Evolutionary conservation across 352 stramenopile species (phyloP), one percentile per base, ranked within the genome.

Genomic region (Pilasporangium apinafurcum): DNA sequence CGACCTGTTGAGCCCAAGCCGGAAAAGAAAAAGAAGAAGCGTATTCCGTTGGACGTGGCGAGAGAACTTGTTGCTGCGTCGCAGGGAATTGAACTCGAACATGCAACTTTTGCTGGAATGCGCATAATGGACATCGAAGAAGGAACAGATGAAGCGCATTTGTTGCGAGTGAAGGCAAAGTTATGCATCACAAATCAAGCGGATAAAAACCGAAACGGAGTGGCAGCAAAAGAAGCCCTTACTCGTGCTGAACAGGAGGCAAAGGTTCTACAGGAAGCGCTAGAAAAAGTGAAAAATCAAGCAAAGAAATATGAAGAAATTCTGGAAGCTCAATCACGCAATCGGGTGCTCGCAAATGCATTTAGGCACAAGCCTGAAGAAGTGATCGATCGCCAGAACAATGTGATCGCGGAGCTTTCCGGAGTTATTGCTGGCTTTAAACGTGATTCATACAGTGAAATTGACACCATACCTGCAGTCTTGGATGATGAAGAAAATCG

Each of bases 241-340:
- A 58, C 76, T 26, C 78, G 76, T 18, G 79, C 76, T 0, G 76
- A 93, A 32, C 50, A 78, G 35, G 76, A 93, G 39, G 81, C 81
- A 1, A 69, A 68, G 29, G 68, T 91, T 28, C 57, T 93, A 8
- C 75, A 87, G 47, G 81, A 93, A 25, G 81, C 81, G 32, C 56
- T 93, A 17, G 70, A 93, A 44, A 87, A 86, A 38, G 71, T 93
- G 27, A 89, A 93, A 52, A 75, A 56, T 33, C 78, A 93, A 37
- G 81, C 81, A 2, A 86, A 86, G 44, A 86, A 88, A 45, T 93
- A 93, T 59, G 81, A 93, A 60, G 68, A 86, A 37, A 80, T 85
- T 16, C 48, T 93, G 12, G 73, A 84, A 43, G 51, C 66, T 18
- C 78, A 93, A 50, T 83, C 85, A 21, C 58, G 62, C 2, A 77